Percentiles rank a stretch among this genome's conserved stretches.
phyloP scores from a whole-genome alignment of 352 stramenopile genomes.

The Thalassiosira ordinaria region DNA sequence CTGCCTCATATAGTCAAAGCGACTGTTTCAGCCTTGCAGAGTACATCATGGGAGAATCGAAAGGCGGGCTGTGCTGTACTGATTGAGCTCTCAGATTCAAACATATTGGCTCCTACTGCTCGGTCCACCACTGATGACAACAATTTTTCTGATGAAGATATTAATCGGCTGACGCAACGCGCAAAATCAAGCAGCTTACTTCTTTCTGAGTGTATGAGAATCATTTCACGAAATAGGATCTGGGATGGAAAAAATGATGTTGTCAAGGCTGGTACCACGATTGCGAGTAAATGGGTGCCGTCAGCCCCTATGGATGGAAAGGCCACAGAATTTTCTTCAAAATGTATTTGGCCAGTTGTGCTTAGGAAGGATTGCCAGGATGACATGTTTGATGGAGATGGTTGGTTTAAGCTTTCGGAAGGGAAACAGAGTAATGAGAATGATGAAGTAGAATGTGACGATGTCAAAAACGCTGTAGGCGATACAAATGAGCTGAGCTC shows the following conservation, averaged over 20 bases:
- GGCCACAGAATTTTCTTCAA: slow-evolving; percentile 8
- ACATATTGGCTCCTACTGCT: slow-evolving; percentile 70
- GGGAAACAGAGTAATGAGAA: slow-evolving; percentile 8
- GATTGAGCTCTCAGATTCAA: slow-evolving; percentile 61
- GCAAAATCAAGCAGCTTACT: slow-evolving; percentile 53
- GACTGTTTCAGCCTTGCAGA: slow-evolving; percentile 61
- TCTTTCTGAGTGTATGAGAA: slow-evolving; percentile 58
- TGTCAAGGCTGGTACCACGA: slow-evolving; percentile 43
- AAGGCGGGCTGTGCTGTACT: slow-evolving; percentile 61
- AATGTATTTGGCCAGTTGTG: slow-evolving; percentile 35
- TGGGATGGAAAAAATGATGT: slow-evolving; percentile 80
- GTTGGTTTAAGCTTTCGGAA: slow-evolving; percentile 54
- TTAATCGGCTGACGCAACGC: slow-evolving; percentile 50
- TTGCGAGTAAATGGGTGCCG: slow-evolving; percentile 57
- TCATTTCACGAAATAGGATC: slow-evolving; percentile 66
- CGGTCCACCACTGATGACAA: slow-evolving; percentile 19
- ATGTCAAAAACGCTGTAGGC: slow-evolving; percentile 15
- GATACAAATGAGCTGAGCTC: slow-evolving; percentile 5
- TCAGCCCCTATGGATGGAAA: slow-evolving; percentile 19
- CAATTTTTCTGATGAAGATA: slow-evolving; percentile 7
- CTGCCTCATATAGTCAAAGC: slow-evolving; percentile 63
- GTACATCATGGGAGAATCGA: slow-evolving; percentile 73
- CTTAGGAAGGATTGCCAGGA: slow-evolving; percentile 34
- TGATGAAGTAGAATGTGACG: slow-evolving; percentile 23
- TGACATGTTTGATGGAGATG: slow-evolving; percentile 70